A percentile compares a stretch with the other conserved stretches of the same genome.
These are phyloP conservation scores for Chlamydomonas asymmetrica DNA, from an alignment of 139 green algal genomes.

Conservation along the genomic window DNA sequence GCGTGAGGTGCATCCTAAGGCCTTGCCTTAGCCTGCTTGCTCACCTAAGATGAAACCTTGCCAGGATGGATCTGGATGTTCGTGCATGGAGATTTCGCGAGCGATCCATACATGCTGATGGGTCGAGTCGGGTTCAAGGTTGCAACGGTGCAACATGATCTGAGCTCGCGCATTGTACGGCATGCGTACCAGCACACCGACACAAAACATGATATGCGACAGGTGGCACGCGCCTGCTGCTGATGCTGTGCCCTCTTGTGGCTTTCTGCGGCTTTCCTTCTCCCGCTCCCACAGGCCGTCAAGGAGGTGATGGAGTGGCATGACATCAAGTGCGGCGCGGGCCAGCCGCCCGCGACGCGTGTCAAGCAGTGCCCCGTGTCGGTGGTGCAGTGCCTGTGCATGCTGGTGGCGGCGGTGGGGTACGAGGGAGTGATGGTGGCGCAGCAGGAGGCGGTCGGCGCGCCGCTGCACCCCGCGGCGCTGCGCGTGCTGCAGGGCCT, in stretches of 20 bases:
- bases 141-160: no score
- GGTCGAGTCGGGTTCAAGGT: no score
- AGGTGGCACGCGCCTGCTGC: background rate
- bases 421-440: conserved; percentile 3
- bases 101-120: no score
- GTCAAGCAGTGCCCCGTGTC: conserved; percentile 2
- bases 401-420: conserved; percentile 15
- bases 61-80: no score
- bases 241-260: background rate
- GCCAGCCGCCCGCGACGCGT: background rate
- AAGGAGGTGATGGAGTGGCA: background rate
- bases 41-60: no score
- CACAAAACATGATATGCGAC: conserved; percentile 15
- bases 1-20: background rate
- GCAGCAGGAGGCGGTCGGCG: background rate
- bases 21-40: background rate
- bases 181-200: no score
- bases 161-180: no score
- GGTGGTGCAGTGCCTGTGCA: conserved; percentile 13
- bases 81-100: no score
- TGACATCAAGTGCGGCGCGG: background rate
- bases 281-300: no score
- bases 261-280: background rate
- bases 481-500: no score
- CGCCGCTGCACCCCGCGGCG: background rate